A percentile compares a stretch with the other conserved stretches of the same genome.
Evolutionary conservation across 1,139 yeast species (phyloP).

Genomic region (Zygotorulaspora mrakii): DNA sequence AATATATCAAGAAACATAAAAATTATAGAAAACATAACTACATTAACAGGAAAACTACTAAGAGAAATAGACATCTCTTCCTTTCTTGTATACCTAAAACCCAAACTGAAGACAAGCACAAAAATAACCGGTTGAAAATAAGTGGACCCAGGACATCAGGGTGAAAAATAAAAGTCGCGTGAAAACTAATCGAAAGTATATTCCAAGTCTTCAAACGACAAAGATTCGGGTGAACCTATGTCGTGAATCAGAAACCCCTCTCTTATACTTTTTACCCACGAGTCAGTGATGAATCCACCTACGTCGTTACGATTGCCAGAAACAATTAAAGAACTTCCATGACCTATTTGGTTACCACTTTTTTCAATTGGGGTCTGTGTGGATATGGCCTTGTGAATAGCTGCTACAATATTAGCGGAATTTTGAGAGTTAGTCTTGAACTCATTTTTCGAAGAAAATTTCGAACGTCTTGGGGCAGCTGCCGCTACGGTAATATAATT

Average conservation of each 20-base stretch:
- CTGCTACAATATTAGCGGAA: slow-evolving; percentile 71
- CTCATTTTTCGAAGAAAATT: slow-evolving; percentile 43
- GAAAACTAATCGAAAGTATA: slow-evolving; percentile 48
- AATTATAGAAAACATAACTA: slow-evolving; percentile 9
- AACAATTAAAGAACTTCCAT: slow-evolving; percentile 6
- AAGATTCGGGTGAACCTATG: slow-evolving; percentile 72
- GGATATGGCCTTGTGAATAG: slow-evolving; percentile 67
- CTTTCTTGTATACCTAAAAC: slow-evolving; percentile 5
- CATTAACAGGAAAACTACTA: slow-evolving; percentile 2
- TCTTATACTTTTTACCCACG: slow-evolving; percentile 66
- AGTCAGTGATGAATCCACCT: slow-evolving; percentile 11
- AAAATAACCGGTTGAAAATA: slow-evolving; percentile 4
- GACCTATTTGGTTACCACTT: slow-evolving; percentile 20
- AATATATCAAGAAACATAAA: neutral
- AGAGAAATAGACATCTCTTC: neutral
- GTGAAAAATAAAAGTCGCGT: slow-evolving; percentile 6
- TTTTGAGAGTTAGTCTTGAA: slow-evolving; percentile 23
- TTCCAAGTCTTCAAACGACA: slow-evolving; percentile 69
- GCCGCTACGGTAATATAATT: slow-evolving; percentile 66
- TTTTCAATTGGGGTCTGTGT: slow-evolving; percentile 38
- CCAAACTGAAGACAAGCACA: slow-evolving; percentile 6
- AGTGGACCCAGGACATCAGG: slow-evolving; percentile 6
- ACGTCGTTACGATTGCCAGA: slow-evolving; percentile 14
- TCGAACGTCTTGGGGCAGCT: slow-evolving; percentile 75
- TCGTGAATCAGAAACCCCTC: slow-evolving; percentile 73